Base-by-base conservation (phyloP, 768 basidiomycete genomes). In the Mycena chlorophos region DNA sequence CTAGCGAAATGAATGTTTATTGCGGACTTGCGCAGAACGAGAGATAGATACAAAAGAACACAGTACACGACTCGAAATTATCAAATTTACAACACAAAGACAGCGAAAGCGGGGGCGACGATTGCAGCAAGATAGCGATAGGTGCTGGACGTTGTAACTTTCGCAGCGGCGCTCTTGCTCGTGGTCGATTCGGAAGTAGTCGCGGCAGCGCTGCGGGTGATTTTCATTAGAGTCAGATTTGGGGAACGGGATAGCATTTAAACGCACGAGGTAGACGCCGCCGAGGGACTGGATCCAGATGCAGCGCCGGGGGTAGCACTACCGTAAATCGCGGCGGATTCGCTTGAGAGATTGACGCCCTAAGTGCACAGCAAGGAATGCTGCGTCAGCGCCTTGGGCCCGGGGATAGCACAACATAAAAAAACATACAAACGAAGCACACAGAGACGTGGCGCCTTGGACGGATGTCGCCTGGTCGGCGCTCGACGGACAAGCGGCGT, bases 321-420 rank as follows among this genome's bases (percentile, higher is more conserved):
- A n/a, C n/a, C n/a, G n/a, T n/a, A n/a, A n/a, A n/a, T n/a, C n/a
- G n/a, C n/a, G n/a, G n/a, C 51, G 3, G 58, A 60, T 22, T 60
- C 51, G 3, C 43, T 51, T 12, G 58, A 8, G 40, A 60, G 43
- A 37, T 53, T 60, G 5, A 55, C 58, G 1, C 54, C 58, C 58
- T 60, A 17, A 16, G 20, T n/a, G 4, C 13, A 5, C 30, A 17
- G 6, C 27, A 37, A 38, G 34, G 8, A n/a, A n/a, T 16, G 28
- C 25, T 45, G 20, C 19, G 28, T 13, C 1, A 3, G 13, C 1
- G 20, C n/a, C n/a, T n/a, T n/a, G n/a, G n/a, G n/a, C n/a, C n/a
- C n/a, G n/a, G n/a, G n/a, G n/a, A 17, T 1, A 76, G 73, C n/a
- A 80, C 82, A 3, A 81, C 84, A 61, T 82, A 84, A 82, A 62